Evolutionary conservation across 116 monocot genomes (phyloP), one percentile per base, ranked within the genome.

Genomic region (Papilionanthe hybrid): DNA sequence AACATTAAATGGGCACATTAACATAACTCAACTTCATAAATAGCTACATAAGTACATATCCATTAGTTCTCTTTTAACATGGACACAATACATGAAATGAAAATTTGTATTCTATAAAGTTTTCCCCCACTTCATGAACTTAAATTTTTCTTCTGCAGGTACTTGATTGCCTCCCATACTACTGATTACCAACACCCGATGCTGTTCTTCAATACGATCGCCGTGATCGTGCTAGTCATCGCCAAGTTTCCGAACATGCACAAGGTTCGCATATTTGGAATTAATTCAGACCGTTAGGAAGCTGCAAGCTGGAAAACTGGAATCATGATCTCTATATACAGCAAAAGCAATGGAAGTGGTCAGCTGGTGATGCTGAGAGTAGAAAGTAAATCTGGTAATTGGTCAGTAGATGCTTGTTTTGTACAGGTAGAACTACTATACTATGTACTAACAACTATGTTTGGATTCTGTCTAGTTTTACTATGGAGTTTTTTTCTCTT

Each of bases 211-310:
- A 80, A 80, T 11, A 80, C 80, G 4, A 13, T 80, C 57, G 80
- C 80, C 5, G 80, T 80, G 57, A 56, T 56, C 23, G 80, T 80
- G 55, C 80, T 80, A 1, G 80, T 81, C 9, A 48, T 81, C 23
- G 81, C 81, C 30, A 81, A 81, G 47, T 76, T 75, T 41, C 81
- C 81, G 9, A 75, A 75, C 75, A 81, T 81, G 81, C 81, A 81
- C 76, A 75, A 76, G 32, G 81, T 81, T 55, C 75, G 81, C 45
- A 81, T 81, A 58, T 76, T 75, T 30, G 81, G 81, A 30, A 81
- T 81, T 65, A 81, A 81, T 48, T 55, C 80, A 32, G 80, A 74
- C 30, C 72, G 42, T 73, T 81, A 44, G 42, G 5, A 44, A 17
- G 45, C 44, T 15, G 48, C 23, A 75, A 37, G 37, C 37, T 37